Base-by-base conservation (phyloP, 441 rosid genomes). In the Euphorbia celastroides region DNA sequence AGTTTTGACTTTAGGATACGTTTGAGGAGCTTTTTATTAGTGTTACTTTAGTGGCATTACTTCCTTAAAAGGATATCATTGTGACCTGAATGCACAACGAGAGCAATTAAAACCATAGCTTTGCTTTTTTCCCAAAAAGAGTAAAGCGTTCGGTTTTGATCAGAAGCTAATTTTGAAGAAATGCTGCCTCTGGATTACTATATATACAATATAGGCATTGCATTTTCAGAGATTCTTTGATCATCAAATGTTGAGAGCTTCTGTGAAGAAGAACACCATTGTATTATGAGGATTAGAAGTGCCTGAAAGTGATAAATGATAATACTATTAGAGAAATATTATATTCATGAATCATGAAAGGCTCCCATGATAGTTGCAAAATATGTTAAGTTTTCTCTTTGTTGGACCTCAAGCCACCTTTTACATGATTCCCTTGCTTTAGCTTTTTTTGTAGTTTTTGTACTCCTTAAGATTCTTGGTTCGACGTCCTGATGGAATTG, bases 201-300 rank as follows among this genome's bases (percentile, higher is more conserved):
- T 26, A 12, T 32, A 20, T 11, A 22, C 5, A 12, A 17, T 28
- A 25, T 30, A 7, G 34, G 22, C 36, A n/a, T n/a, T n/a, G n/a
- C n/a, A 34, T 57, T n/a, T 10, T 44, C n/a, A 62, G 41, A 52
- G 32, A n/a, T 14, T 5, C 14, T 48, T 48, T 46, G 57, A 70
- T 42, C 30, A 16, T 64, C 56, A 34, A 14, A 7, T 57, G 22
- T 46, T 48, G 28, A 64, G 54, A 71, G 68, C 64, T 57, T 1
- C 36, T 23, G 7, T 51, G 11, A 31, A 14, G 19, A 22, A 34
- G 63, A 16, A 5, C 51, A n/a, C 32, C 27, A 28, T 56, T 8
- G n/a, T 65, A n/a, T 20, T 36, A 32, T 3, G 1, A 17, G 20
- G 28, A 28, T 42, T 20, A 48, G 32, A 68, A 46, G 57, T 52